Base-by-base conservation (phyloP, 768 basidiomycete genomes). In the Boletus patriciae region DNA sequence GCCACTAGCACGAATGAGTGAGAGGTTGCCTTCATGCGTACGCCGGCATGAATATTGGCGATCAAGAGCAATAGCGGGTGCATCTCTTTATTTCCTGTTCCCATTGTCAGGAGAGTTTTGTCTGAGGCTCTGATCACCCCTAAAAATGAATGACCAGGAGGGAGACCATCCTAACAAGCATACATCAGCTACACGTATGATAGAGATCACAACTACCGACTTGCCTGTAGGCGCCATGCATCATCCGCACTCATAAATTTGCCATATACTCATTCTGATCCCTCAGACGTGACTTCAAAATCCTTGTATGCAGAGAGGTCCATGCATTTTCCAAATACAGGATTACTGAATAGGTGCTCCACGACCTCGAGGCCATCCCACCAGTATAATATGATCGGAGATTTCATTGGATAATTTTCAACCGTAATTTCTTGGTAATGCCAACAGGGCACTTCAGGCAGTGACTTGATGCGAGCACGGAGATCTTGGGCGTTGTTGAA, bases 331-430 rank as follows among this genome's bases (percentile, higher is more conserved):
- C 49, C 53, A 16, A 72, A 57, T 0, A 65, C 31, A 0, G 66
- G 74, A 51, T 65, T 67, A 3, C 59, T 38, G 9, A 71, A 62
- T 6, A 75, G 61, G 5, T 60, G 53, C 33, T 69, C 29, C 6
- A 72, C 18, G 6, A 66, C 69, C 46, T 73, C 59, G 0, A 75
- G 46, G 1, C 62, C 54, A 50, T 75, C 64, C 1, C 65, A 21
- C 60, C 57, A 61, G 29, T 59, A 61, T 2, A 64, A 13, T 0
- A 53, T 3, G 0, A 50, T 5, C 11, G 50, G 50, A 1, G 15
- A 27, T 15, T 52, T 49, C 0, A 46, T 62, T 36, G 16, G 23
- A 13, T 52, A 52, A 6, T 5, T 5, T 4, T 16, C 25, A 1
- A 59, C 44, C 10, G 29, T 56, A 13, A 59, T 59, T 15, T 57